Base-by-base conservation (phyloP, 805 yeast genomes). In the Metahyphopichia silvanorum region DNA sequence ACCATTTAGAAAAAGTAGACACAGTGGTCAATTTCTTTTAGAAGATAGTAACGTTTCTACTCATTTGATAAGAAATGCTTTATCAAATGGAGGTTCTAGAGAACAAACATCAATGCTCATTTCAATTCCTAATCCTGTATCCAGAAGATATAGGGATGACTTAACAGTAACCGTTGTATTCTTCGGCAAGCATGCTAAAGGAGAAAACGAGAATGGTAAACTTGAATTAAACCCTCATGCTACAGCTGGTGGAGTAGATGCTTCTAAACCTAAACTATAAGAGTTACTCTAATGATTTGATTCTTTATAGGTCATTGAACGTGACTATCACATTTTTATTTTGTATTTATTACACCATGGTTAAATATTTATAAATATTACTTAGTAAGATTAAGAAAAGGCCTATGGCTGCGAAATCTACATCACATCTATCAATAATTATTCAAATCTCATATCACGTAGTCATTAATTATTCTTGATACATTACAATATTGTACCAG, bases 161-260 rank as follows among this genome's bases (percentile, higher is more conserved):
- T 70, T 93, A 53, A 89, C 98, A 1, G 97, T 89, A 4, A 87
- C 96, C 3, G 98, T 93, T 16, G 86, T 91, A 2, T 93, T 93
- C 60, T 93, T 93, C 55, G 95, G 95, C 9, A 76, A 76, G 16
- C 70, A 69, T 30, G 53, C 57, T 6, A 49, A 53, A n/a, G 63
- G 65, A 9, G 63, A 53, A 35, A 56, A 65, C 40, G 69, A 66
- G 20, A 47, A 46, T 15, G 82, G 82, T 2, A 63, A 63, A 43
- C 55, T 79, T 42, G 82, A 74, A 44, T 66, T 78, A 42, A 79
- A 79, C 46, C 48, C 63, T 16, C 67, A 60, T 14, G 84, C 82
- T 16, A 79, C 84, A 7, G 68, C 72, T 32, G 82, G 82, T 17
- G 86, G 83, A 16, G 45, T 57, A 16, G 58, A 52, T 30, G 44